Conservation (phyloP, 2,329 filamentous ascomycete genomes). For the Xylariaceae sp. region DNA sequence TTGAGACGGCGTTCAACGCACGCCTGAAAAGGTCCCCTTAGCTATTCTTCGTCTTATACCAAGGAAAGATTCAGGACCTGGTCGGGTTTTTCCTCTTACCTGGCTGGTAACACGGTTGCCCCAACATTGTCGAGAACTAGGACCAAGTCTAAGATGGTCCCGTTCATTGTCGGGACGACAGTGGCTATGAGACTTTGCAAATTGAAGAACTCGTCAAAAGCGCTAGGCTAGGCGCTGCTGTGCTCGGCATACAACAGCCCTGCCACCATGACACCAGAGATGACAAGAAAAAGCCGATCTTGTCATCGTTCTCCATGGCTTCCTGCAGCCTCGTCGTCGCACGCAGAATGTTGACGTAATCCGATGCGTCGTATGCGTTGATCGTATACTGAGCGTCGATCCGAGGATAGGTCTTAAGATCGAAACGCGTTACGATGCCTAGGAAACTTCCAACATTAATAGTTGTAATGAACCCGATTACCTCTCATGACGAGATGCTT, state of each 20-base stretch:
- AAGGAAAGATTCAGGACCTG: too few species aligned
- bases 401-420: conserved; percentile 25
- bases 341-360: conserved; percentile 23
- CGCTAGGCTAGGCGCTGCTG: not conserved
- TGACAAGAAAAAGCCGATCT: conserved; percentile 27
- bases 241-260: conserved; percentile 30
- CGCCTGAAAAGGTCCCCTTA: not conserved
- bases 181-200: conserved; percentile 18
- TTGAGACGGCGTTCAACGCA: not conserved
- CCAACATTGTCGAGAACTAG: too few species aligned
- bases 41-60: too few species aligned
- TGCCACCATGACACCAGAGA: conserved; percentile 8
- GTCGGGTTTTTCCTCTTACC: too few species aligned
- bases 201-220: conserved; percentile 28
- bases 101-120: too few species aligned
- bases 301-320: conserved; percentile 31
- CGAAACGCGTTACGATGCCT: conserved; percentile 34
- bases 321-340: conserved; percentile 22
- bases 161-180: not conserved
- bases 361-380: conserved; percentile 26
- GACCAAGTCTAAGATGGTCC: not conserved
- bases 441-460: not conserved
- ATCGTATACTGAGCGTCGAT: conserved; percentile 28
- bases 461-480: not conserved
- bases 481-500: not conserved